Base-by-base conservation (phyloP, 2,329 filamentous ascomycete species). In the Fusarium succisae region DNA sequence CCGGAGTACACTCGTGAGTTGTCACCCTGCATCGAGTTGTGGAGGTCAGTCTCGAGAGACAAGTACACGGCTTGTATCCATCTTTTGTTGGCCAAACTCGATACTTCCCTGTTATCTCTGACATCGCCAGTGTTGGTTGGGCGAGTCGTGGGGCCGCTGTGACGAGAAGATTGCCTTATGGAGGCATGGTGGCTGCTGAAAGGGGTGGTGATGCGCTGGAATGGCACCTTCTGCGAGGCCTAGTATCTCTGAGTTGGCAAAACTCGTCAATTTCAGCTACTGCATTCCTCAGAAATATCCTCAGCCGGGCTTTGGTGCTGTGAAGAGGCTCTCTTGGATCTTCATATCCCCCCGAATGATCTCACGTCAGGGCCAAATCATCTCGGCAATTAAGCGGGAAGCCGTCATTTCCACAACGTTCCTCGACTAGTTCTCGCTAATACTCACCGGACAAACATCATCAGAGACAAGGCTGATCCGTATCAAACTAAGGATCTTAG, bases 21-120 rank as follows among this genome's bases (percentile, higher is more conserved):
- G 69, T 68, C 69, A 72, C 59, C 60, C 57, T 69, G 43, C 58
- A 51, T 70, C 66, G 37, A 64, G 66, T 48, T 59, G 66, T 48
- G 66, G 48, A 65, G 37, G 56, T 58, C 35, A 28, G 44, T 55
- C 60, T 47, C 35, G 43, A 44, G 61, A 28, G n/a, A 38, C 35
- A 72, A 53, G 71, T 60, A 39, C 63, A 65, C 59, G 30, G 50
- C 53, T 73, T 37, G 50, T 59, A 55, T 63, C 37, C 24, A 41
- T 37, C 28, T n/a, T 28, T 12, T 48, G 59, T 61, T 65, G 63
- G 66, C 43, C 54, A 38, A 41, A 62, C 18, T 41, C 37, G 24
- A 39, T 47, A 47, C 44, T 37, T 39, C 57, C 59, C 51, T 62
- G 61, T 48, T 63, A 60, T 61, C 35, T 39, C 17, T 35, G 10